Evolutionary conservation across 1,139 yeast genomes (phyloP), one percentile per base, ranked within the genome.

Genomic region (Scheffersomyces cryptocercus): DNA sequence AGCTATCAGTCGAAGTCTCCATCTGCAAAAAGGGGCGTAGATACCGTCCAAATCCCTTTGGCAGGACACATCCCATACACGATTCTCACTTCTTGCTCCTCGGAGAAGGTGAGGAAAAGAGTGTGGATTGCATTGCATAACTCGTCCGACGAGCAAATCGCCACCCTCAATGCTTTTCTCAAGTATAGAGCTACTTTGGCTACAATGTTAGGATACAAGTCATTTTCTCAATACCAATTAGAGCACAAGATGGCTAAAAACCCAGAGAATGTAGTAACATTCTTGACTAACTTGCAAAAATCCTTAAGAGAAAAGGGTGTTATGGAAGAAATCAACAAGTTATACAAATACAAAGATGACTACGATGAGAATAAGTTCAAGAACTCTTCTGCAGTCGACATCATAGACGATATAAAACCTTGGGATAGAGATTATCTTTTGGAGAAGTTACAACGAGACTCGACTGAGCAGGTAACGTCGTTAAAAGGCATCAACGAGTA

Each of bases 361-460:
- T 55, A 59, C 26, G 40, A 48, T 13, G 51, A 52, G 31, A 13
- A 38, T 16, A 35, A 38, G 16, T 50, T 52, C 28, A 41, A 51
- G 35, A 49, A 33, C 29, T 42, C 46, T 12, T 56, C 70, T 2
- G 69, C 71, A 52, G 70, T 61, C 28, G 76, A 75, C 13, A 63
- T 82, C 4, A n/a, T 80, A 3, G 63, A 64, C 13, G 62, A 67
- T 13, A 72, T 89, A 31, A 79, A 83, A 49, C 96, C 96, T 1
- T 93, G 99, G 99, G 99, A 93, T 62, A 75, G 96, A 46, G 97
- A 90, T 52, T 91, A 79, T 60, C 75, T 85, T 46, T 54, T 68
- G 24, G 46, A 47, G 4, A 54, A 57, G 40, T 41, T 53, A 11
- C 62, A 61, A 37, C 39, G 48, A 2, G 38, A 35, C 8, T 31